These are phyloP conservation scores for Penicillium samsonianum DNA, from an alignment of 495 filamentous ascomycete genomes.

Conservation along the genomic window DNA sequence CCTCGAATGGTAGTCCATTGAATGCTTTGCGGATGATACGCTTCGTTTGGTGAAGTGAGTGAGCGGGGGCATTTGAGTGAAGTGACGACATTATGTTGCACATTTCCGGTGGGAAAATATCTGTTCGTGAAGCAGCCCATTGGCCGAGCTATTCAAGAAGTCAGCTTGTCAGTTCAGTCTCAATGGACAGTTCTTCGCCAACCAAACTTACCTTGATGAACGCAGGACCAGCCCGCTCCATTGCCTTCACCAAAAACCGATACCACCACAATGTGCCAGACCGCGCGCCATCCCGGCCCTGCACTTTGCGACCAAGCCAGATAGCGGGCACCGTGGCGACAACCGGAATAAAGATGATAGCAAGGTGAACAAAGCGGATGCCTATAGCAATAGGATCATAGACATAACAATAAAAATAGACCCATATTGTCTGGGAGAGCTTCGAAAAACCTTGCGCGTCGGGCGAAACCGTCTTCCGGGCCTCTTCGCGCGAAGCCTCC, in stretches of 20 bases:
- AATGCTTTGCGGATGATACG: constrained; percentile 79
- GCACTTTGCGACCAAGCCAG: constrained; percentile 67
- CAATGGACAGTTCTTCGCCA: not conserved
- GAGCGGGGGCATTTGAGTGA: constrained; percentile 90
- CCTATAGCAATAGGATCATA: constrained; percentile 89
- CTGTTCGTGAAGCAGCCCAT: constrained; percentile 96
- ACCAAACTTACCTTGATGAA: constrained; percentile 82
- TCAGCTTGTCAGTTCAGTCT: constrained; percentile 6
- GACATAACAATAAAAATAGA: constrained; percentile 70
- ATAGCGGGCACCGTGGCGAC: constrained; percentile 75
- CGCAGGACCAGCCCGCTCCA: constrained; percentile 93
- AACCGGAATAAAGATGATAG: constrained; percentile 88
- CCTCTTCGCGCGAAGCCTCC: constrained; percentile 72
- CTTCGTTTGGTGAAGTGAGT: constrained; percentile 80
- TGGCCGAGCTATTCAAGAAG: constrained; percentile 73
- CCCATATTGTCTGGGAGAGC: constrained; percentile 53
- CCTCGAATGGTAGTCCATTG: constrained; percentile 72
- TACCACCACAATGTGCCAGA: constrained; percentile 95
- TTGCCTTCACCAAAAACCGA: constrained; percentile 76
- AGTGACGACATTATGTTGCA: constrained; percentile 92
- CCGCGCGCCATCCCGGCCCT: constrained; percentile 66
- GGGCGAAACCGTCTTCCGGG: constrained; percentile 63
- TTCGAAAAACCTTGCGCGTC: constrained; percentile 58
- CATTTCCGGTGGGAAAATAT: constrained; percentile 95
- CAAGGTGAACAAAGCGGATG: constrained; percentile 78